A percentile compares a stretch with the other conserved stretches of the same genome.
phyloP scores from a whole-genome alignment of 768 basidiomycete genomes.

The Kockovaella imperatae region DNA sequence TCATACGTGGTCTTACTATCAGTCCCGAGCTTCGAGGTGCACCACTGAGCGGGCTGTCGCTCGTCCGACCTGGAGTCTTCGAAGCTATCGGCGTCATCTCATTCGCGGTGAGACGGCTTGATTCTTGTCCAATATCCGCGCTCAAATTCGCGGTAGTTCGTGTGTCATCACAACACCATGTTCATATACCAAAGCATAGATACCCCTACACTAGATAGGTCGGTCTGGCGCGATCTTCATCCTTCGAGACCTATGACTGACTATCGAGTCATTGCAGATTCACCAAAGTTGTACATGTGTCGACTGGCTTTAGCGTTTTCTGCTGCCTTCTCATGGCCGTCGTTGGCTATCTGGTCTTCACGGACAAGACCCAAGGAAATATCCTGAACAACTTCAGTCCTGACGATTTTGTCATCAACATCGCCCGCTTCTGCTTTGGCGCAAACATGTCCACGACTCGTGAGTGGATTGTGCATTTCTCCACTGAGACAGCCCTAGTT shows the following conservation, averaged over 20 bases:
- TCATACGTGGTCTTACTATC: conserved; percentile 72
- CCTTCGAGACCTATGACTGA: conserved; percentile 1
- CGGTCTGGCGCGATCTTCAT: no score
- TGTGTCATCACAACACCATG: conserved; percentile 87
- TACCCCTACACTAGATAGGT: conserved; percentile 84
- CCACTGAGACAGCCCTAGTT: conserved; percentile 38
- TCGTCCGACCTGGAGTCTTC: conserved; percentile 74
- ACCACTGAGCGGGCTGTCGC: conserved; percentile 61
- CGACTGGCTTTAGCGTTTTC: conserved; percentile 72
- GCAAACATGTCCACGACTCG: conserved; percentile 95
- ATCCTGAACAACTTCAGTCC: conserved; percentile 88
- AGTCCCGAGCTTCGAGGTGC: conserved; percentile 68
- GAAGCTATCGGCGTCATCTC: conserved; percentile 92
- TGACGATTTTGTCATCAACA: conserved; percentile 82
- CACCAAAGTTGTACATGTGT: conserved; percentile 82
- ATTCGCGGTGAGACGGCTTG: conserved; percentile 35
- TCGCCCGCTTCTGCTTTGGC: conserved; percentile 89
- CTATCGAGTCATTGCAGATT: conserved; percentile 48
- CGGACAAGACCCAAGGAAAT: conserved; percentile 81
- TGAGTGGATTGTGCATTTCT: conserved; percentile 1
- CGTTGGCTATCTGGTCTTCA: conserved; percentile 80
- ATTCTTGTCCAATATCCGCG: not conserved
- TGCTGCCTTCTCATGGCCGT: conserved; percentile 78
- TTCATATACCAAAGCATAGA: conserved; percentile 89
- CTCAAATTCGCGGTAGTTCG: conserved; percentile 74